A percentile compares a stretch with the other conserved stretches of the same genome.
Conservation (phyloP, 495 filamentous ascomycete species). For the Aspergillus affinis region DNA sequence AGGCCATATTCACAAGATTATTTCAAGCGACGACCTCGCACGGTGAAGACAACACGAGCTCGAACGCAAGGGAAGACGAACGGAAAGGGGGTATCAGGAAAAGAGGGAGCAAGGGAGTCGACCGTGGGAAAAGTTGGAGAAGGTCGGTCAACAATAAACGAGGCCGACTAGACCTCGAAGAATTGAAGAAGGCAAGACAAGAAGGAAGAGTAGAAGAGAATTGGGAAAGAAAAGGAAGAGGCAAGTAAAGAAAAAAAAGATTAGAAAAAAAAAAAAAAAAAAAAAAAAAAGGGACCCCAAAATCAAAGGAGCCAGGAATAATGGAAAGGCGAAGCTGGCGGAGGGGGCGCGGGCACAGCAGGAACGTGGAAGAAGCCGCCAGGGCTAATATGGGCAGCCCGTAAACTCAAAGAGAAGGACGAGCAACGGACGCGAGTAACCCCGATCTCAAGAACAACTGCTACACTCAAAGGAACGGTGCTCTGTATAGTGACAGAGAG, state of each 20-base stretch:
- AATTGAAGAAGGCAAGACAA: neutral
- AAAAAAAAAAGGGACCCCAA: slow-evolving; percentile 7
- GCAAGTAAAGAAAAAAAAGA: slow-evolving; percentile 16
- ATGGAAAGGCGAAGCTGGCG: slow-evolving; percentile 11
- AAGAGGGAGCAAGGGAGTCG: slow-evolving; percentile 22
- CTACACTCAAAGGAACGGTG: neutral
- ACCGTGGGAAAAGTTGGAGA: neutral
- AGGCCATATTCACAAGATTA: slow-evolving; percentile 48
- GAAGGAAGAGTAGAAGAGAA: slow-evolving; percentile 13
- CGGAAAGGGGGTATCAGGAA: slow-evolving; percentile 27
- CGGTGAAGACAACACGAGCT: slow-evolving; percentile 11
- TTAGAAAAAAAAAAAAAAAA: slow-evolving; percentile 13
- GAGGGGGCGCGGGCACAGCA: slow-evolving; percentile 21
- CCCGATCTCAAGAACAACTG: neutral
- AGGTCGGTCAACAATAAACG: neutral
- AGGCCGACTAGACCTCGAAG: neutral
- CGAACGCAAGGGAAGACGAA: slow-evolving; percentile 20
- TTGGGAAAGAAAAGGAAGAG: slow-evolving; percentile 10
- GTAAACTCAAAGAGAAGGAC: slow-evolving; percentile 5
- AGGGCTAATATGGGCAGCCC: slow-evolving; percentile 33
- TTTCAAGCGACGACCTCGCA: slow-evolving; percentile 11
- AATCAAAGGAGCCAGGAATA: slow-evolving; percentile 4
- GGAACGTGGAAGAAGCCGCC: slow-evolving; percentile 37
- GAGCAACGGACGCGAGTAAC: slow-evolving; percentile 6
- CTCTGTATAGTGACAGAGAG: neutral